phyloP scores from a whole-genome alignment of 2,329 filamentous ascomycete species.

The Phialocephala sp. region DNA sequence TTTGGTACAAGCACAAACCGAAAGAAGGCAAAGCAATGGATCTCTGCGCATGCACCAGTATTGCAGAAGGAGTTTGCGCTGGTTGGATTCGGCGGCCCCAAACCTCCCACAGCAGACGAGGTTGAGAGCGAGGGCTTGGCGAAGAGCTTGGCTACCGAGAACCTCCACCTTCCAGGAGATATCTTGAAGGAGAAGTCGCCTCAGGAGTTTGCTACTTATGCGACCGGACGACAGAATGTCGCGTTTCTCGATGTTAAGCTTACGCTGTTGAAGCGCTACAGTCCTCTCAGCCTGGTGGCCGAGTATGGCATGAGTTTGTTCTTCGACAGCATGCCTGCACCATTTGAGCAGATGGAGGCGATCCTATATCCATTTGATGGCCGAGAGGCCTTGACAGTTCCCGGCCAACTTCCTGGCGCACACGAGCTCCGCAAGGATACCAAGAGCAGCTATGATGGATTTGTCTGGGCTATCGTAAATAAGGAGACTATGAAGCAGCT shows the following conservation, averaged over 20 bases:
- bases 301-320: slow-evolving; percentile 78
- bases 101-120: slow-evolving; percentile 51
- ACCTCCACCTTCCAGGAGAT: slow-evolving; percentile 53
- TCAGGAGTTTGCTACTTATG: slow-evolving; percentile 86
- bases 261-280: slow-evolving; percentile 40
- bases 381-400: slow-evolving; percentile 80
- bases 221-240: slow-evolving; percentile 88
- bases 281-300: slow-evolving; percentile 50
- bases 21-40: slow-evolving; percentile 80
- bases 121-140: slow-evolving; percentile 48
- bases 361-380: slow-evolving; percentile 90
- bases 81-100: slow-evolving; percentile 76
- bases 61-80: slow-evolving; percentile 84
- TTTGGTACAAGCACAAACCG: slow-evolving; percentile 83
- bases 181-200: slow-evolving; percentile 85
- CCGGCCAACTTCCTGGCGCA: slow-evolving; percentile 62
- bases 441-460: slow-evolving; percentile 81
- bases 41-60: slow-evolving; percentile 71
- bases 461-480: slow-evolving; percentile 95
- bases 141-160: slow-evolving; percentile 47
- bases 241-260: slow-evolving; percentile 82
- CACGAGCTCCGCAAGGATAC: slow-evolving; percentile 59
- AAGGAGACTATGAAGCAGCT: slow-evolving; percentile 92
- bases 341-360: slow-evolving; percentile 76
- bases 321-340: slow-evolving; percentile 74